A percentile compares a stretch with the other conserved stretches of the same genome.
Conservation (phyloP, 2,329 filamentous ascomycete genomes). For the Cladosporium cucumerinum region DNA sequence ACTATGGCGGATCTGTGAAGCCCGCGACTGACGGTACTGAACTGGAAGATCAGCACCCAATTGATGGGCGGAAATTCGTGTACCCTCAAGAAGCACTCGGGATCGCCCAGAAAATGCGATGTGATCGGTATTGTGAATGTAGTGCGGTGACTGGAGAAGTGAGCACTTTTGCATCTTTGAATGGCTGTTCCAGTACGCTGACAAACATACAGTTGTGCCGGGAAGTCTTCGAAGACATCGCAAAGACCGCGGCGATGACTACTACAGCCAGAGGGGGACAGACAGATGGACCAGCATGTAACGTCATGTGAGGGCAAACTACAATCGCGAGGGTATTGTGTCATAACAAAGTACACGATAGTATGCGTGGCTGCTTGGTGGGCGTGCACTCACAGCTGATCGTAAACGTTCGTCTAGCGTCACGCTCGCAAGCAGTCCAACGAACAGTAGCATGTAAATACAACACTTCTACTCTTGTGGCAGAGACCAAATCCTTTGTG, state of each 20-base stretch:
- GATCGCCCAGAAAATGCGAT: constrained; percentile 57
- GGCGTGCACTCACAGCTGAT: not conserved
- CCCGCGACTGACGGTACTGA: constrained; percentile 6
- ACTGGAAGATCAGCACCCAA: constrained; percentile 30
- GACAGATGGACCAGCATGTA: constrained; percentile 38
- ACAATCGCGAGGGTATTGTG: not conserved
- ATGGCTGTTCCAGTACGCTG: not conserved
- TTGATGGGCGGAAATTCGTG: constrained; percentile 41
- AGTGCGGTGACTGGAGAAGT: constrained; percentile 55
- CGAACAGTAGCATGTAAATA: not conserved
- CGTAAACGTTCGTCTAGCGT: not conserved
- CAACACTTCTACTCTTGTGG: not conserved
- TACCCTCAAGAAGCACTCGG: constrained; percentile 50
- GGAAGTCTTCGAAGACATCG: constrained; percentile 60
- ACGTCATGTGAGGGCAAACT: constrained; percentile 33
- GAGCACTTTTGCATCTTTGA: not conserved
- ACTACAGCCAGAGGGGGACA: constrained; percentile 54
- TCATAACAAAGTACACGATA: not conserved
- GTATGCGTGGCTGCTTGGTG: not conserved
- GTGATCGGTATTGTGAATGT: constrained; percentile 62
- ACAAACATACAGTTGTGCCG: constrained; percentile 46
- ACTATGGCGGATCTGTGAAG: constrained; percentile 32
- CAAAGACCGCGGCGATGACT: constrained; percentile 56
- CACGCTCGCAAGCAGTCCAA: not conserved
- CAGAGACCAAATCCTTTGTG: not conserved